A percentile compares a stretch with the other conserved stretches of the same genome.
These are phyloP conservation scores for Azolla pinnata DNA, from an alignment of 75 land plant species.

Conservation along the genomic window DNA sequence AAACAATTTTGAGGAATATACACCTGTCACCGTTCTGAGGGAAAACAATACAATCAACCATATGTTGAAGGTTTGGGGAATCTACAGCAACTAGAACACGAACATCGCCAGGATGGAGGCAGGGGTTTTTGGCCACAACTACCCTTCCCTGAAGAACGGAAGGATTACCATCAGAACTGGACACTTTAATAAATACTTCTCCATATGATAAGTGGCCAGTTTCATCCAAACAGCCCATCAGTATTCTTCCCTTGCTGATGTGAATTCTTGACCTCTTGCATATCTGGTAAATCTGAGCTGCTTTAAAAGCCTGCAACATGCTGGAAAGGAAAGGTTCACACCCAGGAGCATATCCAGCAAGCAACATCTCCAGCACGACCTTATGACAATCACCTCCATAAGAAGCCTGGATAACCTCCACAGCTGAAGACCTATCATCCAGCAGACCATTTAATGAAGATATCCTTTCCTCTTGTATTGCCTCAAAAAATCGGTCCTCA, in stretches of 20 bases:
- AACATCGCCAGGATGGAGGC: slow-evolving; percentile 89
- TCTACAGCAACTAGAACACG: slow-evolving; percentile 58
- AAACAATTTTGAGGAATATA: too few species aligned
- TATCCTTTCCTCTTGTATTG: slow-evolving; percentile 43
- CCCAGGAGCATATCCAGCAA: slow-evolving; percentile 56
- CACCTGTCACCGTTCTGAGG: slow-evolving; percentile 81
- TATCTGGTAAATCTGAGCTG: slow-evolving; percentile 45
- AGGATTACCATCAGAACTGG: slow-evolving; percentile 1
- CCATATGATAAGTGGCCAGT: slow-evolving; percentile 59
- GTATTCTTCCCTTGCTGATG: slow-evolving; percentile 68
- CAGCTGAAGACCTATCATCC: slow-evolving; percentile 40
- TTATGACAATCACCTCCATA: slow-evolving; percentile 29
- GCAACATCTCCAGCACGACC: slow-evolving; percentile 43
- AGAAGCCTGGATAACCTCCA: slow-evolving; percentile 31
- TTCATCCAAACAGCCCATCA: slow-evolving; percentile 93
- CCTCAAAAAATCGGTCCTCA: slow-evolving; percentile 43
- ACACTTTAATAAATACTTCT: slow-evolving; percentile 62
- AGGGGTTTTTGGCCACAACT: slow-evolving; percentile 85
- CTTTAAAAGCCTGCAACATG: slow-evolving; percentile 49
- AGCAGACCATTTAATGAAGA: slow-evolving; percentile 43
- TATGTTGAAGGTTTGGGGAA: slow-evolving; percentile 25
- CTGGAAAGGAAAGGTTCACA: slow-evolving; percentile 64
- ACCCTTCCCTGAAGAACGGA: slow-evolving; percentile 35
- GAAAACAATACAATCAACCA: slow-evolving; percentile 71
- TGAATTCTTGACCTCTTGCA: slow-evolving; percentile 42